Evolutionary conservation across 129 eudicot species (phyloP).

Genomic region (Chrysanthemum seticuspe): DNA sequence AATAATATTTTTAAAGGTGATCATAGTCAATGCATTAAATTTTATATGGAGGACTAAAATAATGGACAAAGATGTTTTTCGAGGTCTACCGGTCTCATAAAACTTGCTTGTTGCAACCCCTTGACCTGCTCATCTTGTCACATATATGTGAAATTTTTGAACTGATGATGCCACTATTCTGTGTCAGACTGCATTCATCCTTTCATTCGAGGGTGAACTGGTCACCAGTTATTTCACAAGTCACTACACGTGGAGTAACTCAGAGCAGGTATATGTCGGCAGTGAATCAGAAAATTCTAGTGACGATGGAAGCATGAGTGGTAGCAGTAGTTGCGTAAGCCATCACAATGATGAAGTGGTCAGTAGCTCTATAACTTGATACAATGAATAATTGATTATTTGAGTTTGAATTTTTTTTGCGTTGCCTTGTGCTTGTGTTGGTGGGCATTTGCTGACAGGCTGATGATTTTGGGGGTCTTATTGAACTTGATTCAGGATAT

Average conservation of each 20-base stretch:
- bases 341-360: slow-evolving; percentile 88
- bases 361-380: slow-evolving; percentile 13
- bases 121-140: not conserved
- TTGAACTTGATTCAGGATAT: slow-evolving; percentile 72
- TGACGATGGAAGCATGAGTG: slow-evolving; percentile 81
- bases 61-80: not conserved
- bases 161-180: slow-evolving; percentile 22
- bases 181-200: slow-evolving; percentile 92
- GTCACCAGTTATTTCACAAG: slow-evolving; percentile 98
- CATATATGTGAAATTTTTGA: slow-evolving; percentile 1
- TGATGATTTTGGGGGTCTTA: slow-evolving; percentile 68
- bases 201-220: slow-evolving; percentile 84
- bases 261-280: slow-evolving; percentile 69
- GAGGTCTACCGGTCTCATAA: not conserved
- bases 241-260: slow-evolving; percentile 82
- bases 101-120: not conserved
- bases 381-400: not conserved
- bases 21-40: not conserved
- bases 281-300: slow-evolving; percentile 86
- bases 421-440: not conserved
- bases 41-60: not conserved
- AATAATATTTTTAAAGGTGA: not conserved
- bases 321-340: slow-evolving; percentile 79
- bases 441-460: slow-evolving; percentile 40
- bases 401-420: not conserved